A percentile compares a stretch with the other conserved stretches of the same genome.
Evolutionary conservation across 2,329 filamentous ascomycete genomes (phyloP).

Genomic region (Cladosporium colombiae): DNA sequence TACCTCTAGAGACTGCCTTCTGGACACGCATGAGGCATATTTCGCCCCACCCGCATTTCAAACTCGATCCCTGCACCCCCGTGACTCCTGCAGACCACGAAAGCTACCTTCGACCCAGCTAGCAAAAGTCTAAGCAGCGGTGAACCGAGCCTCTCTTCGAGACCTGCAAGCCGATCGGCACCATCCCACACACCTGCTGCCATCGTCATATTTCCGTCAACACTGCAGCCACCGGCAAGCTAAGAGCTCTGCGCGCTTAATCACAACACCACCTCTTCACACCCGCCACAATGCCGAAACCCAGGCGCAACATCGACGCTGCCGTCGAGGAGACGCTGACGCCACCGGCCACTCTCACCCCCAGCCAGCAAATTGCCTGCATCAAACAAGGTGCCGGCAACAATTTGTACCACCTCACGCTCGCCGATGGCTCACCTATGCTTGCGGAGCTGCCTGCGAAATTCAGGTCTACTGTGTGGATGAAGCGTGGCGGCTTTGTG

Average conservation of each 20-base stretch:
- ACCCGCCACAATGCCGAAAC: conserved; percentile 61
- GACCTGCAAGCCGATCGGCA: conserved; percentile 12
- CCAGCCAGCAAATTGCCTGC: conserved; percentile 67
- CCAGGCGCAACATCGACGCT: conserved; percentile 75
- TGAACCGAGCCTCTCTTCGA: conserved; percentile 8
- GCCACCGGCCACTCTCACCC: conserved; percentile 56
- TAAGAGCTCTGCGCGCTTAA: conserved; percentile 11
- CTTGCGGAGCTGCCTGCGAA: conserved; percentile 79
- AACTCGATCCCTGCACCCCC: not conserved
- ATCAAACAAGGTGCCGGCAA: conserved; percentile 84
- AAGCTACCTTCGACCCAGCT: not conserved
- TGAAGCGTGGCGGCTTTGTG: conserved; percentile 85
- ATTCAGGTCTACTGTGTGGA: conserved; percentile 92
- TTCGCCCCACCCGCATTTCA: not conserved
- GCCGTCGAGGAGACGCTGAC: conserved; percentile 71
- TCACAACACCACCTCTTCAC: not conserved
- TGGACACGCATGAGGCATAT: not conserved
- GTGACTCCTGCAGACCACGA: conserved; percentile 1
- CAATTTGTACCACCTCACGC: conserved; percentile 78
- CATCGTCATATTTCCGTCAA: conserved; percentile 19
- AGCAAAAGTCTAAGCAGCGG: conserved; percentile 13
- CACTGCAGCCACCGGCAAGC: conserved; percentile 18
- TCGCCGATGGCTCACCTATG: conserved; percentile 65
- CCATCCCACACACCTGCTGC: conserved; percentile 3
- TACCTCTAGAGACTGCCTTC: not conserved